Evolutionary conservation across 352 stramenopile genomes (phyloP), one percentile per base, ranked within the genome.

Genomic region (Pythium brachiatum): DNA sequence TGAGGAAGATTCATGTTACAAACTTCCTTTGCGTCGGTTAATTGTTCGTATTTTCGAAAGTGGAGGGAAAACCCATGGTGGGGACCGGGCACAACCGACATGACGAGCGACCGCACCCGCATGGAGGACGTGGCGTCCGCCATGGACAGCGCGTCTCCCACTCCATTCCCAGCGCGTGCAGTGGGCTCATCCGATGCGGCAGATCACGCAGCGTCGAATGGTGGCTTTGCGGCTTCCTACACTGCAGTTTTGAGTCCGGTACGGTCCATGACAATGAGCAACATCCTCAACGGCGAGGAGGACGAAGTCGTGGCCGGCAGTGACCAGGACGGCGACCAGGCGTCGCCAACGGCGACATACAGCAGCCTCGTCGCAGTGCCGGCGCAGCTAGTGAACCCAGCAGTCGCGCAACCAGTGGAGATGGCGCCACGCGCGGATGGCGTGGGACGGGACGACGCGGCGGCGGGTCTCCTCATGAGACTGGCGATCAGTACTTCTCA

Each of bases 31-130:
- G 12, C 36, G 3, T 57, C 51, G n/a, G 50, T 59, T 46, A 65
- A 44, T 25, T 51, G 58, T 55, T 64, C 20, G 15, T 36, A 50
- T 26, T 36, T 43, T 52, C 27, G 23, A 57, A 64, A 51, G 46
- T 57, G 57, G 47, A 57, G 57, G 57, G 48, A 65, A 65, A 65
- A 63, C 47, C 26, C 48, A 64, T 57, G 57, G 57, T 18, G 16
- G 31, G 16, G 32, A 64, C 46, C 47, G 39, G 57, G 48, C 48
- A 48, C 20, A 39, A 54, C 5, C 18, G 13, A 23, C 34, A 11
- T 48, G 13, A 60, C 52, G 53, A 60, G 53, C 25, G 53, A 60
- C 53, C 23, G 53, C 53, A 36, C 27, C 38, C 3, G 25, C 16
- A n/a, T 31, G 23, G 53, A 60, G 18, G 23, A 36, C 39, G 53